A percentile compares a stretch with the other conserved stretches of the same genome.
These are phyloP conservation scores for Ophiostoma fasciatum DNA, from an alignment of 2,329 filamentous ascomycete species.

Conservation along the genomic window DNA sequence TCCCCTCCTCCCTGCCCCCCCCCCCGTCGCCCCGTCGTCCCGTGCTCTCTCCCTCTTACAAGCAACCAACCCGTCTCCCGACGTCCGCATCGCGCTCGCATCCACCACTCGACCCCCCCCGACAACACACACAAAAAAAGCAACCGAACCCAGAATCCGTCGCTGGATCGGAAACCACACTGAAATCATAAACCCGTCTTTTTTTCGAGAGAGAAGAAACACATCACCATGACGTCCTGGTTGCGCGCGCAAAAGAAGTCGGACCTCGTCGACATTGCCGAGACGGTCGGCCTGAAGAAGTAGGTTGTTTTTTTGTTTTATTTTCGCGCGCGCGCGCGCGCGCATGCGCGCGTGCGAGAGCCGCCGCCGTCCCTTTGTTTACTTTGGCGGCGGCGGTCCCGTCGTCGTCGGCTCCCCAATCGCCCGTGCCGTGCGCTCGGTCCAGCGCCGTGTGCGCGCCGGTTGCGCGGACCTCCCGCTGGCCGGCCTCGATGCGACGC, in stretches of 20 bases:
- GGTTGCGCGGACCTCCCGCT: too few relatives aligned
- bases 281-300: conserved; percentile 56
- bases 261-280: conserved; percentile 61
- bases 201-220: background rate
- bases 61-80: background rate
- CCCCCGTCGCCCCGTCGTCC: too few relatives aligned
- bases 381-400: too few relatives aligned
- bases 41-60: too few relatives aligned
- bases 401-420: too few relatives aligned
- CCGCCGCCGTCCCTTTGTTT: too few relatives aligned
- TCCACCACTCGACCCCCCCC: background rate
- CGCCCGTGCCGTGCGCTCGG: too few relatives aligned
- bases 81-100: background rate
- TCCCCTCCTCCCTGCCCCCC: too few relatives aligned
- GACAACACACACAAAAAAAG: conserved; percentile 9
- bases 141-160: too few relatives aligned
- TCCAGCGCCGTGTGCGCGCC: too few relatives aligned
- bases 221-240: conserved; percentile 36
- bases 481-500: too few relatives aligned
- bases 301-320: conserved; percentile 24
- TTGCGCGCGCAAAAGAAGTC: conserved; percentile 70
- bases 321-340: conserved; percentile 2
- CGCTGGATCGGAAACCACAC: too few relatives aligned
- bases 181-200: background rate
- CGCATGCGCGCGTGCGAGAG: conserved; percentile 3